Conservation (phyloP, 2,329 filamentous ascomycete genomes). For the Aspergillus sp. region DNA sequence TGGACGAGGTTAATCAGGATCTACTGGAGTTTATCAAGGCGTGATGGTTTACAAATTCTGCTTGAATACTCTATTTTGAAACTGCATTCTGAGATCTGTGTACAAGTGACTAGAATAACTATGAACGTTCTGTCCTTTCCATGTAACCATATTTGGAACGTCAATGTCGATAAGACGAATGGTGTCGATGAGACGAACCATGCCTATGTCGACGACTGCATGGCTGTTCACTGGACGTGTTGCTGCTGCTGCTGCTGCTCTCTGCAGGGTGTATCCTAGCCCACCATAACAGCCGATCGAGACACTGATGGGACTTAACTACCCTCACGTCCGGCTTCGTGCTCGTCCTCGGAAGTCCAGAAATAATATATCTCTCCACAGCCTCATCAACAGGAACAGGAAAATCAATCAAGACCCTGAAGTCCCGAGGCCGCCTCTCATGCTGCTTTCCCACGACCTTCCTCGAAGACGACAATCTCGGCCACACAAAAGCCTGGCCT, state of each 20-base stretch:
- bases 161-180: too few species aligned
- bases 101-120: too few species aligned
- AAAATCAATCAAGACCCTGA: background rate
- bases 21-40: conserved; percentile 33
- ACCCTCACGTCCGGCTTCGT: background rate
- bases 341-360: background rate
- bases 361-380: background rate
- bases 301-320: background rate
- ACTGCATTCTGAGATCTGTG: too few species aligned
- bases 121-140: too few species aligned
- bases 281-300: background rate
- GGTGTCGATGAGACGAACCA: background rate
- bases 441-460: too few species aligned
- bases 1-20: conserved; percentile 38
- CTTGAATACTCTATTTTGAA: too few species aligned
- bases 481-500: too few species aligned
- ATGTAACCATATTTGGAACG: too few species aligned
- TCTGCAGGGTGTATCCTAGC: background rate
- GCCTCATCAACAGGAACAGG: background rate
- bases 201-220: background rate
- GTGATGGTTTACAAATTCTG: too few species aligned
- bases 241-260: background rate
- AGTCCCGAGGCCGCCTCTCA: background rate
- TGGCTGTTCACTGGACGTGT: background rate
- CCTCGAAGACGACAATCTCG: too few species aligned